Conservation (phyloP, 805 yeast species). For the Myxozyma udenii region DNA sequence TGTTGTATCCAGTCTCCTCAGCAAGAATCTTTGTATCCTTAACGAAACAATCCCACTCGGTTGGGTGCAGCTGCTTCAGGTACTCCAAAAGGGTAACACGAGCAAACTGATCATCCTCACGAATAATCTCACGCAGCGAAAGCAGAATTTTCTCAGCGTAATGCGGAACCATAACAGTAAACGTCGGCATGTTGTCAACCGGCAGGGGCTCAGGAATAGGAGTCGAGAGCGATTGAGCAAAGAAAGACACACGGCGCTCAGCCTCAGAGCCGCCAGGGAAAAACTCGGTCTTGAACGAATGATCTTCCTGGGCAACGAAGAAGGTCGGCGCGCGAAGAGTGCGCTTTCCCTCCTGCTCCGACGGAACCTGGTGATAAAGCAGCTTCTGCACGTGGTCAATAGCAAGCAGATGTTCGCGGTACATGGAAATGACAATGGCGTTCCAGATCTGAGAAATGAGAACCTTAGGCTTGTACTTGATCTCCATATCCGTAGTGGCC, state of each 20-base stretch:
- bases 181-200: constrained; percentile 99
- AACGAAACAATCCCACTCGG: constrained; percentile 97
- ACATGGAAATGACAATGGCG: constrained; percentile 98
- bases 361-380: constrained; percentile 96
- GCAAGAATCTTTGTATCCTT: constrained; percentile 94
- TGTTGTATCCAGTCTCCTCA: constrained; percentile 76
- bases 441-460: constrained; percentile 98
- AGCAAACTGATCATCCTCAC: constrained; percentile 95
- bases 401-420: constrained; percentile 97
- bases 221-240: constrained; percentile 97
- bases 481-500: constrained; percentile 99
- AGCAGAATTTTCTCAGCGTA: constrained; percentile 90
- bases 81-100: constrained; percentile 92
- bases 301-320: constrained; percentile 96
- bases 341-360: constrained; percentile 97
- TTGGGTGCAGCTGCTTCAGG: constrained; percentile 90
- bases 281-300: constrained; percentile 89
- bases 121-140: constrained; percentile 91
- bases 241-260: constrained; percentile 98
- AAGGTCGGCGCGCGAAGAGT: constrained; percentile 98
- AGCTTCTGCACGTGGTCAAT: constrained; percentile 98
- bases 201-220: constrained; percentile 99
- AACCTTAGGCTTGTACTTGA: constrained; percentile 97
- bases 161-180: constrained; percentile 94
- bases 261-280: constrained; percentile 98